A percentile compares a stretch with the other conserved stretches of the same genome.
These are phyloP conservation scores for Physcia stellaris DNA, from an alignment of 495 filamentous ascomycete species.

Conservation along the genomic window DNA sequence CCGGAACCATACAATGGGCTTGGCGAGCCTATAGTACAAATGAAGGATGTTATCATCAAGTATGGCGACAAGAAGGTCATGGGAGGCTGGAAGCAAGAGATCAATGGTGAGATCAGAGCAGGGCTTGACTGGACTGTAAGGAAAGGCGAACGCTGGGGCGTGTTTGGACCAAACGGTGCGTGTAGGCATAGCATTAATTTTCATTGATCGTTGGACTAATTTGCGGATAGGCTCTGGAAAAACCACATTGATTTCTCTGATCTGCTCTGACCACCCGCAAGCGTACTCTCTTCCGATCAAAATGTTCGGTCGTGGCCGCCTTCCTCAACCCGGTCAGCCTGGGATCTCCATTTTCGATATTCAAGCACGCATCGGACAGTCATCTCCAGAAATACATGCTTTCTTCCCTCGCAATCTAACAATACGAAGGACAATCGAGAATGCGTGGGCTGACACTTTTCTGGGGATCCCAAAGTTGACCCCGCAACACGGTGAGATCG, in stretches of 20 bases:
- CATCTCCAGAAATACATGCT: slow-evolving; percentile 82
- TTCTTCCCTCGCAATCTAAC: slow-evolving; percentile 76
- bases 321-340: slow-evolving; percentile 55
- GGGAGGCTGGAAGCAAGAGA: slow-evolving; percentile 58
- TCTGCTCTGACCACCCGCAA: slow-evolving; percentile 92
- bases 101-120: slow-evolving; percentile 28
- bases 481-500: slow-evolving; percentile 34
- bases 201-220: no score
- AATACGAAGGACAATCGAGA: slow-evolving; percentile 61
- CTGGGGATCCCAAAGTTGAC: slow-evolving; percentile 50
- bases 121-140: slow-evolving; percentile 76
- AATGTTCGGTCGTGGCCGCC: slow-evolving; percentile 67
- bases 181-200: no score
- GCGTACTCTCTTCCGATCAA: slow-evolving; percentile 78
- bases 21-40: slow-evolving; percentile 61
- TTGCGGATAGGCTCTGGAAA: slow-evolving; percentile 54
- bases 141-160: slow-evolving; percentile 73
- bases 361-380: slow-evolving; percentile 79
- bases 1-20: background rate
- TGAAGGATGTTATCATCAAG: slow-evolving; percentile 65
- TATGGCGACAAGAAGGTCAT: slow-evolving; percentile 69
- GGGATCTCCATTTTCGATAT: slow-evolving; percentile 87
- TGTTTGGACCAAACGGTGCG: slow-evolving; percentile 83
- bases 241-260: slow-evolving; percentile 80
- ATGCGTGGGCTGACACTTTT: slow-evolving; percentile 83